Evolutionary conservation across 140 eudicot species (phyloP).

Genomic region (Anethum foeniculum): DNA sequence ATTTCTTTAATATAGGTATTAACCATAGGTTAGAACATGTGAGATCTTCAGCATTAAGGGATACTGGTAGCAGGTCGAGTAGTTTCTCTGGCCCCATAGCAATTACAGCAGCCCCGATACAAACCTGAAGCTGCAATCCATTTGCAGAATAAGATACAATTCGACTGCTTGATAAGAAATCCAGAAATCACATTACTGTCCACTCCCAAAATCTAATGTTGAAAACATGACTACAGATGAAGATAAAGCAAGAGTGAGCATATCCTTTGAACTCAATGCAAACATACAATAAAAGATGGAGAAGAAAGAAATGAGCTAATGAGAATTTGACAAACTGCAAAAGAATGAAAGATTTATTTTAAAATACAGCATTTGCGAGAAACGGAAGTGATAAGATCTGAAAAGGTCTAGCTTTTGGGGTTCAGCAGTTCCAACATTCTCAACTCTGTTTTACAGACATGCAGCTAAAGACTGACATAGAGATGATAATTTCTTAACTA

Average conservation of each 20-base stretch:
- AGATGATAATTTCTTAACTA: not conserved
- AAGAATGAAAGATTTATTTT: not conserved
- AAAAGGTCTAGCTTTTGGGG: not conserved
- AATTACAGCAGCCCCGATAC: conserved; percentile 76
- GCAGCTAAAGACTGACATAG: not conserved
- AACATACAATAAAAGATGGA: not conserved
- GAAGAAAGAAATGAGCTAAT: not conserved
- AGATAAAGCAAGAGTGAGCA: not conserved
- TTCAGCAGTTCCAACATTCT: conserved; percentile 1
- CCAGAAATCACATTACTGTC: conserved; percentile 1
- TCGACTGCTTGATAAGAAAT: not conserved
- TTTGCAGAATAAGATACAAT: not conserved
- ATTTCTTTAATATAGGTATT: conserved; percentile 60
- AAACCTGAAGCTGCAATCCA: conserved; percentile 56
- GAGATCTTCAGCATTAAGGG: conserved; percentile 36
- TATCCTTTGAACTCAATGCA: not conserved
- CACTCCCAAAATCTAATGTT: conserved; percentile 2
- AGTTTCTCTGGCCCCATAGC: conserved; percentile 85
- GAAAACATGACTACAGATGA: not conserved
- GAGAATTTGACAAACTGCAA: not conserved
- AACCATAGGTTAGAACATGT: conserved; percentile 71
- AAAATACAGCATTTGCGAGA: not conserved
- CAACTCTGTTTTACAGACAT: not conserved
- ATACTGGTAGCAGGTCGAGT: conserved; percentile 53
- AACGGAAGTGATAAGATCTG: not conserved